These are phyloP conservation scores for Suillus hirtellus DNA, from an alignment of 768 basidiomycete species.

Conservation along the genomic window DNA sequence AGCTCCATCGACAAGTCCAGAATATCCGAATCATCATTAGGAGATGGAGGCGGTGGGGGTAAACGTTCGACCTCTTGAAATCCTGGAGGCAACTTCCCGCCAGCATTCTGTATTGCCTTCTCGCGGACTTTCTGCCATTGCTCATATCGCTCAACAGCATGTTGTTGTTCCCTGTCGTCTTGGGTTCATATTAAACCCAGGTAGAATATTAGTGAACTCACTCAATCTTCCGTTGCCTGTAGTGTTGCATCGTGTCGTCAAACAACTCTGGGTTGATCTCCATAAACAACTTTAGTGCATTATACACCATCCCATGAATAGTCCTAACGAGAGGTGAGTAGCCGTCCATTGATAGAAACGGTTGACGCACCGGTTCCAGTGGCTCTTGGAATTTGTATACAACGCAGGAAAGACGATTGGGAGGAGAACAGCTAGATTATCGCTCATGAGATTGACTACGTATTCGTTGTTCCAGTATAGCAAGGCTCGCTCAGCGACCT, in stretches of 20 bases:
- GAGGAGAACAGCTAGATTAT: slow-evolving; percentile 84
- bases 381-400: slow-evolving; percentile 93
- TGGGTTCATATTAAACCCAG: neutral
- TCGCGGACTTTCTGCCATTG: slow-evolving; percentile 88
- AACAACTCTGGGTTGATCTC: slow-evolving; percentile 98
- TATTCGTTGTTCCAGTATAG: slow-evolving; percentile 99
- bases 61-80: slow-evolving; percentile 67
- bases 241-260: slow-evolving; percentile 90
- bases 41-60: slow-evolving; percentile 76
- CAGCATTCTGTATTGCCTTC: slow-evolving; percentile 69
- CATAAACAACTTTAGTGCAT: slow-evolving; percentile 98
- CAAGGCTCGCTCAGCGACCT: slow-evolving; percentile 95
- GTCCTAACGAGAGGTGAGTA: slow-evolving; percentile 54
- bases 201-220: slow-evolving; percentile 42
- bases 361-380: slow-evolving; percentile 91
- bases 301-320: slow-evolving; percentile 99
- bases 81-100: slow-evolving; percentile 69
- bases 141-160: slow-evolving; percentile 80
- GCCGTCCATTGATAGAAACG: slow-evolving; percentile 8
- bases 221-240: slow-evolving; percentile 86
- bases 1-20: slow-evolving; percentile 89
- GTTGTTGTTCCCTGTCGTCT: slow-evolving; percentile 75
- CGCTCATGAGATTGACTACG: slow-evolving; percentile 98
- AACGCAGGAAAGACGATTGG: slow-evolving; percentile 97
- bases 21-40: slow-evolving; percentile 83